A percentile compares a stretch with the other conserved stretches of the same genome.
Evolutionary conservation across 768 basidiomycete species (phyloP).

Genomic region (Tulasnella sp.): DNA sequence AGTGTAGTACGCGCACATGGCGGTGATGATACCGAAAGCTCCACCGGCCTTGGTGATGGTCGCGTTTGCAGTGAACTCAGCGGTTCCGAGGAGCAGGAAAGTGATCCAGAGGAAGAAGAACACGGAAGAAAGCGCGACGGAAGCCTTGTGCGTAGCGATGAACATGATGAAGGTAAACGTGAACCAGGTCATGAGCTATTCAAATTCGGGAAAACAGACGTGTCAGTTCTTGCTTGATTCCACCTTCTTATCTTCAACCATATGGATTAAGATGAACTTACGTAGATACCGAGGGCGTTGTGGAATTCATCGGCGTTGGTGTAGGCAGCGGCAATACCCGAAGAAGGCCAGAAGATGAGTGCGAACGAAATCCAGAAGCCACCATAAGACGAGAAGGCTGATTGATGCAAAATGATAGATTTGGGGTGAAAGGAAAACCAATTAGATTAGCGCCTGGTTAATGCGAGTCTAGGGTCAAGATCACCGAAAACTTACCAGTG

Average conservation of each 20-base stretch:
- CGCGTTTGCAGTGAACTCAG: slow-evolving; percentile 28
- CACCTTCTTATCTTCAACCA: too few species aligned
- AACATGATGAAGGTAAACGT: slow-evolving; percentile 41
- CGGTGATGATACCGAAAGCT: slow-evolving; percentile 27
- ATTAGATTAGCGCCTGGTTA: too few species aligned
- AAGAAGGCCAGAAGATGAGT: slow-evolving; percentile 52
- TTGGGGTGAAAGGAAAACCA: too few species aligned
- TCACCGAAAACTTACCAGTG: neutral
- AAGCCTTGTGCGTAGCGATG: slow-evolving; percentile 42
- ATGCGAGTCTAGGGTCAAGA: too few species aligned
- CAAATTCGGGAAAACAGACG: neutral
- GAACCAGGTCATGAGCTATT: slow-evolving; percentile 60
- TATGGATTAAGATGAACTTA: too few species aligned
- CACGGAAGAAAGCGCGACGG: slow-evolving; percentile 40
- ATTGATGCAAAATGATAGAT: too few species aligned
- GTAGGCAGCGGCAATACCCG: slow-evolving; percentile 52
- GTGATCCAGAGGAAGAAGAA: slow-evolving; percentile 46
- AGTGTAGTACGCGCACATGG: slow-evolving; percentile 28
- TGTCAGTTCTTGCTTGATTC: neutral
- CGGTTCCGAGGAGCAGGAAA: slow-evolving; percentile 38
- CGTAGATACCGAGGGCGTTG: slow-evolving; percentile 57
- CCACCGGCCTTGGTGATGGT: slow-evolving; percentile 27
- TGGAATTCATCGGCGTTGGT: slow-evolving; percentile 29
- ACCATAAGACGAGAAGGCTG: slow-evolving; percentile 73
- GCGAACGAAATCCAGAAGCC: slow-evolving; percentile 85